Percentiles rank a stretch among this genome's conserved stretches.
Conservation (phyloP, 768 basidiomycete species). For the Gloeopeniophorella convolvens region DNA sequence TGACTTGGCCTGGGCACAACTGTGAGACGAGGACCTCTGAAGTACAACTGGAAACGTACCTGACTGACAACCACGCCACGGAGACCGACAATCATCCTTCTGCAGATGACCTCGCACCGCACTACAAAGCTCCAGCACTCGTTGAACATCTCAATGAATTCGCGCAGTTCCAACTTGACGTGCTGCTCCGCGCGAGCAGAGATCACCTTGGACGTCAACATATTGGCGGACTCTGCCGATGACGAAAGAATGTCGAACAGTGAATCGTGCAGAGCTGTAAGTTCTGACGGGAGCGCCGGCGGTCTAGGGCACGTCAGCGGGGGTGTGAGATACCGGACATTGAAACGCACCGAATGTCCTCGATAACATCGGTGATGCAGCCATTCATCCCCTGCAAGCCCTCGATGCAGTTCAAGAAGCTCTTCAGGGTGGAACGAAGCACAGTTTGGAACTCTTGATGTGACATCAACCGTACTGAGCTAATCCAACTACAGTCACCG, state of each 20-base stretch:
- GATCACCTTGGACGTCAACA: slow-evolving; percentile 74
- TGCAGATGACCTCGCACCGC: slow-evolving; percentile 75
- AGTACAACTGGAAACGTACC: slow-evolving; percentile 31
- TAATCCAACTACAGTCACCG: slow-evolving; percentile 40
- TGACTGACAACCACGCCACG: slow-evolving; percentile 82
- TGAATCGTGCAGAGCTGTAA: slow-evolving; percentile 52
- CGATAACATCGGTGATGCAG: slow-evolving; percentile 54
- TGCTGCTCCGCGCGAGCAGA: slow-evolving; percentile 74
- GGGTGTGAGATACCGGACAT: neutral
- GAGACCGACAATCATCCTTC: slow-evolving; percentile 89
- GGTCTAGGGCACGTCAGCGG: slow-evolving; percentile 27
- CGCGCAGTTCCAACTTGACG: slow-evolving; percentile 57
- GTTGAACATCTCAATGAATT: slow-evolving; percentile 79
- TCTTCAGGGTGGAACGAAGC: slow-evolving; percentile 53
- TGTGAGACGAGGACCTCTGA: neutral
- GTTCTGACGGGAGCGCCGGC: slow-evolving; percentile 33
- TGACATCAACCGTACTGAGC: slow-evolving; percentile 56
- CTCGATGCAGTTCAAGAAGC: slow-evolving; percentile 58
- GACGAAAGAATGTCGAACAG: slow-evolving; percentile 71
- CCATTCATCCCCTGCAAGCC: slow-evolving; percentile 56
- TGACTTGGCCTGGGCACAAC: slow-evolving; percentile 59
- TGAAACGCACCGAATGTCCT: slow-evolving; percentile 35
- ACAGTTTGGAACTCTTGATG: slow-evolving; percentile 63
- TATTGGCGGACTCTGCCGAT: slow-evolving; percentile 80
- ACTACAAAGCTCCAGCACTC: slow-evolving; percentile 89